Evolutionary conservation across 2,329 filamentous ascomycete genomes (phyloP), one percentile per base, ranked within the genome.

Genomic region (Sclerotinia glacialis): DNA sequence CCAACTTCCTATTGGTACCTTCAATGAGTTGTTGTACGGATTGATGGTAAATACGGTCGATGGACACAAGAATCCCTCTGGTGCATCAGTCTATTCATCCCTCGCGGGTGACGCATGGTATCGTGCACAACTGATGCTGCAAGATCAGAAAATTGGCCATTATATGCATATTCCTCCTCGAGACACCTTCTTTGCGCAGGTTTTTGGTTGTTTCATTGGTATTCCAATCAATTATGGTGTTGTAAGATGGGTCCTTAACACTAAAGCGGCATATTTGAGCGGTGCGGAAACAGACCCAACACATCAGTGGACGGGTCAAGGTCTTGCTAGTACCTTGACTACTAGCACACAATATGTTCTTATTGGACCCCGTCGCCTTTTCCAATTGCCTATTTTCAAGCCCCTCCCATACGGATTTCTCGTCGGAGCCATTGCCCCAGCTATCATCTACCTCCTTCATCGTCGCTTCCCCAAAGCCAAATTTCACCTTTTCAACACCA

Each of bases 61-160:
- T 2, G 78, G 79, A 1, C 80, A 84, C 70, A 83, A 83, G 67
- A 85, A 86, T 68, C 85, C 85, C 0, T 81, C 81, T 8, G 85
- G 86, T 2, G 85, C 85, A 1, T 83, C 82, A 0, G 79, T 83
- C 0, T 88, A 87, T 70, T 83, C 85, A 9, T 77, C 82, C 12
- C 86, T 88, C 21, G 84, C 85, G 1, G 85, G 85, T 16, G 84
- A 87, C 64, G 84, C 85, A 2, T 88, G 85, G 85, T 86, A 86
- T 67, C 76, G 83, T 21, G 83, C 83, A 0, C 83, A 85, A 69
- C 79, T 81, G 28, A 85, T 86, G 78, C 77, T 87, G 0, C 85
- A 88, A 71, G 86, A 88, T 71, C 83, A 85, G 72, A 86, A 87
- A 72, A 86, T 88, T n/a, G 85, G 85, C 0, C 85, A 87, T 70